Conservation (phyloP, 345 rosid species). For the Isatis tinctoria region DNA sequence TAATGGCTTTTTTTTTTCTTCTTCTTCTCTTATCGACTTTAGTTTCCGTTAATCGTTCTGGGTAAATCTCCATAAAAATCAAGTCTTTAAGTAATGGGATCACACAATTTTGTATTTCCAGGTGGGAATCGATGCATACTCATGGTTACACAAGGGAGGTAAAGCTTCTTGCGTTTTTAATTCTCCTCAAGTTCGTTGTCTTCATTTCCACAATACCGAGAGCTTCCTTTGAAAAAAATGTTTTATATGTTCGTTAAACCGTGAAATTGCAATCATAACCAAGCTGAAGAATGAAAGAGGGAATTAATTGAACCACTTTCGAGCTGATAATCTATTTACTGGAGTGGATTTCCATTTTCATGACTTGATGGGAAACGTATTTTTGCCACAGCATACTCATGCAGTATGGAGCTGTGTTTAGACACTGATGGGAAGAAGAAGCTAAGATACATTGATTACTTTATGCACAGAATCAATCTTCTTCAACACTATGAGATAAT, state of each 20-base stretch:
- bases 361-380: neutral
- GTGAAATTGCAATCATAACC: neutral
- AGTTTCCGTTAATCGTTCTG: neutral
- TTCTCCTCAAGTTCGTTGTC: neutral
- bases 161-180: neutral
- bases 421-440: constrained; percentile 57
- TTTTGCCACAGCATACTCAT: constrained; percentile 65
- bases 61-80: neutral
- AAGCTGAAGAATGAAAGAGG: neutral
- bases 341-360: neutral
- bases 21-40: neutral
- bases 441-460: constrained; percentile 59
- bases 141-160: constrained; percentile 98
- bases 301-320: neutral
- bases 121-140: constrained; percentile 97
- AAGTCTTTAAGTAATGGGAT: neutral
- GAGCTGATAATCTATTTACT: neutral
- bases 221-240: neutral
- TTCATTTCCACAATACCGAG: neutral
- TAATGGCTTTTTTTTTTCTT: neutral
- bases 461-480: constrained; percentile 77
- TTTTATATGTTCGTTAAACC: neutral
- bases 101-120: constrained; percentile 27
- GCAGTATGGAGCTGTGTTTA: constrained; percentile 93
- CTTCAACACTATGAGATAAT: constrained; percentile 59